Evolutionary conservation across 495 filamentous ascomycete genomes (phyloP), one percentile per base, ranked within the genome.

Genomic region (Penicilliopsis zonata): DNA sequence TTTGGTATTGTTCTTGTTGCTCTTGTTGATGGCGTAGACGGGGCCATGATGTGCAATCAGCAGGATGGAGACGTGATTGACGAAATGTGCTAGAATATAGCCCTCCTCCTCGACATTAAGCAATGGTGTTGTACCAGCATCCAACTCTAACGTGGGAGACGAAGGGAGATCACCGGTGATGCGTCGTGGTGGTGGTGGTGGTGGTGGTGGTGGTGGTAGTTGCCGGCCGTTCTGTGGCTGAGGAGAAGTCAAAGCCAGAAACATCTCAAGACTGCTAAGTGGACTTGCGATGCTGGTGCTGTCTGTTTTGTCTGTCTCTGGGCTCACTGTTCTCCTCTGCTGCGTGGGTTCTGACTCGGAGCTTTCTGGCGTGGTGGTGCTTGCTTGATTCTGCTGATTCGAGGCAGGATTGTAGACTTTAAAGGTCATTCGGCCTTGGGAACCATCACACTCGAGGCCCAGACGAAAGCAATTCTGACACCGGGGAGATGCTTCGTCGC

Each of bases 401-500:
- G 47, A 47, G 2, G 50, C 44, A 9, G 56, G 56, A 2, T 52
- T 56, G 25, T 60, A 63, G 33, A 57, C 54, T 37, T 60, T 63
- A 36, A 60, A 59, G 10, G 57, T 62, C 60, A 60, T 59, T 8
- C 50, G 49, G 6, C 53, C 56, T 37, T 61, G 52, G 4, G 52
- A 49, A 1, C 54, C 58, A 46, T 59, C 55, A 17, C 58, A 62
- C 24, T 62, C 52, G 2, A 56, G 44, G 9, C 50, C 52, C 12
- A 60, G 30, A 1, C 58, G 56, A 7, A 47, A 46, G 14, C 59
- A 63, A 27, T 63, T 63, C 15, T 55, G 55, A 42, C 63, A 67
- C 0, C 46, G 36, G 0, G 63, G 61, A 3, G 52, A 57, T 0
- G 55, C 43, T 35, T 65, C 61, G 33, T 67, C 61, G 31, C 63